A percentile compares a stretch with the other conserved stretches of the same genome.
phyloP scores from a whole-genome alignment of 306 rosid genomes.

The Amphicarpaea edgeworthii region DNA sequence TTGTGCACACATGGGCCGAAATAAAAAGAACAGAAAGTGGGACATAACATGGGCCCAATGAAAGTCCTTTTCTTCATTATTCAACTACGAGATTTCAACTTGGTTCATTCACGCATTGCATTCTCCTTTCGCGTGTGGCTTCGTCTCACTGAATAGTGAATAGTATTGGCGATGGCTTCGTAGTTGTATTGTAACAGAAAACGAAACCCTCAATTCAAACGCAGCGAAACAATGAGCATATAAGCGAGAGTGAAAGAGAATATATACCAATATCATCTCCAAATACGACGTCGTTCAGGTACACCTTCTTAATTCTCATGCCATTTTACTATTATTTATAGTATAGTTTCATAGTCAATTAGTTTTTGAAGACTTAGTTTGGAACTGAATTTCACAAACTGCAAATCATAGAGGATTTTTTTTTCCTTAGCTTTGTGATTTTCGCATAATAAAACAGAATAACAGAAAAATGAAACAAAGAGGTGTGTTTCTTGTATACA shows the following conservation, averaged over 20 bases:
- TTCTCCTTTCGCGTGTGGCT: neutral
- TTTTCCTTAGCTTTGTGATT: neutral
- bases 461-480: neutral
- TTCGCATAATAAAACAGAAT: neutral
- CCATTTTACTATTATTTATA: neutral
- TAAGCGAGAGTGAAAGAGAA: neutral
- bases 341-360: neutral
- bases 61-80: neutral
- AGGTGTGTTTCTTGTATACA: neutral
- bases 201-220: neutral
- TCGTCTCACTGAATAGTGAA: neutral
- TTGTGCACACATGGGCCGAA: too few relatives aligned
- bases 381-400: neutral
- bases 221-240: neutral
- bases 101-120: slow-evolving; percentile 32
- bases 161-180: neutral
- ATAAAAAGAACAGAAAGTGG: neutral
- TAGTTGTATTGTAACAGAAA: neutral
- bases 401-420: neutral
- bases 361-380: neutral
- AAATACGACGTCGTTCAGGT: slow-evolving; percentile 26
- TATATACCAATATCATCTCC: neutral
- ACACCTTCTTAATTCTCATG: slow-evolving; percentile 18
- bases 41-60: neutral
- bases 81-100: neutral